These are phyloP conservation scores for Vicia sativa DNA, from an alignment of 306 rosid species.

Conservation along the genomic window DNA sequence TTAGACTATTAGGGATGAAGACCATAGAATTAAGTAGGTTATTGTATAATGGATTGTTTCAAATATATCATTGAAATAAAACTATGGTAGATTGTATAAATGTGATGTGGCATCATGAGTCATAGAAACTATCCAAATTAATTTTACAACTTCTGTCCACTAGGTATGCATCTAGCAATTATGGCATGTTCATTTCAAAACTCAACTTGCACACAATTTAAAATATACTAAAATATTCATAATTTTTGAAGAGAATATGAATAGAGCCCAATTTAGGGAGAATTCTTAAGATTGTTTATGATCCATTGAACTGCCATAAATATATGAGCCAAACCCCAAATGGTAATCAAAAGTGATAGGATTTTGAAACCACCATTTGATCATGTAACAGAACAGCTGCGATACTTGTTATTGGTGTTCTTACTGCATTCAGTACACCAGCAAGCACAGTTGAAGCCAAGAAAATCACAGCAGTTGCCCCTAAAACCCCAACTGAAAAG, in stretches of 20 bases:
- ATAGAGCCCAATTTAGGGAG: background rate
- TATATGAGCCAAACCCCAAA: slow-evolving; percentile 56
- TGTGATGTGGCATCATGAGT: too few relatives aligned
- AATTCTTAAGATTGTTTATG: slow-evolving; percentile 28
- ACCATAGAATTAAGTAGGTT: too few relatives aligned
- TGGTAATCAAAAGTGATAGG: slow-evolving; percentile 65
- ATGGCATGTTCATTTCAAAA: too few relatives aligned
- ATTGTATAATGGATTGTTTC: too few relatives aligned
- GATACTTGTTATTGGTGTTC: slow-evolving; percentile 86
- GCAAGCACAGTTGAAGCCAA: slow-evolving; percentile 92
- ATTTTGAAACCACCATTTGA: slow-evolving; percentile 74
- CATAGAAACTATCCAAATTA: too few relatives aligned
- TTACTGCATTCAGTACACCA: slow-evolving; percentile 82
- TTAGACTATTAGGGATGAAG: too few relatives aligned
- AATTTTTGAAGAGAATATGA: background rate
- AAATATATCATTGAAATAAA: too few relatives aligned
- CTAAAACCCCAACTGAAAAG: slow-evolving; percentile 79
- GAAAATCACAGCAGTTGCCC: slow-evolving; percentile 78
- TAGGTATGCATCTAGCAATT: too few relatives aligned
- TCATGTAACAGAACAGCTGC: slow-evolving; percentile 85
- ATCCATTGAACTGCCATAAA: slow-evolving; percentile 66
- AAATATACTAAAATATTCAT: background rate
- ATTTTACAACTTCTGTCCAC: too few relatives aligned
- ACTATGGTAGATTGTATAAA: too few relatives aligned
- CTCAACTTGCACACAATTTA: too few relatives aligned